Evolutionary conservation across 352 stramenopile species (phyloP).

Genomic region (Pythium diclinum): DNA sequence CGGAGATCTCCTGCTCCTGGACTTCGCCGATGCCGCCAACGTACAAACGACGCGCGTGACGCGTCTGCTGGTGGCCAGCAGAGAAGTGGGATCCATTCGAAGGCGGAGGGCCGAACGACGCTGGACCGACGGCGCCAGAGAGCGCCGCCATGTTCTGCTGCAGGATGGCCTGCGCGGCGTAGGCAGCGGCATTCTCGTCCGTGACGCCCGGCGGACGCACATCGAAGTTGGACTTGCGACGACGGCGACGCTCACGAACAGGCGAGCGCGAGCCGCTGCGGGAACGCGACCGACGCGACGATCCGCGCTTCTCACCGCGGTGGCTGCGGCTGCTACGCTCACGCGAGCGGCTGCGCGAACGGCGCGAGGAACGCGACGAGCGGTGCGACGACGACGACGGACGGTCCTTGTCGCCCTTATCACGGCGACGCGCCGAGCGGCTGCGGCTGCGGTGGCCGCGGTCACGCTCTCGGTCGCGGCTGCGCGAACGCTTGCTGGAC

Average conservation of each 20-base stretch:
- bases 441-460: constrained; percentile 8
- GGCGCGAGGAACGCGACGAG: constrained; percentile 41
- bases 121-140: constrained; percentile 53
- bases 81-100: constrained; percentile 15
- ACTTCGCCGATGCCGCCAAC: constrained; percentile 91
- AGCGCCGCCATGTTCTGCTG: constrained; percentile 81
- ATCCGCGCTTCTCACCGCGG: constrained; percentile 40
- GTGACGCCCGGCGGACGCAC: constrained; percentile 76
- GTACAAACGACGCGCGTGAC: constrained; percentile 96
- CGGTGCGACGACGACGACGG: constrained; percentile 31
- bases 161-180: constrained; percentile 78
- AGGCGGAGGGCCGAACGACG: constrained; percentile 54
- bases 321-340: constrained; percentile 35
- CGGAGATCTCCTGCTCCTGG: constrained; percentile 80
- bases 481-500: constrained; percentile 29
- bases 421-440: constrained; percentile 18
- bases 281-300: constrained; percentile 46
- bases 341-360: constrained; percentile 36
- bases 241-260: constrained; percentile 32
- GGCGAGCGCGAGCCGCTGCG: constrained; percentile 27
- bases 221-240: constrained; percentile 84
- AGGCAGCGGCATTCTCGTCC: constrained; percentile 78
- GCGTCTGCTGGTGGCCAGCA: constrained; percentile 85
- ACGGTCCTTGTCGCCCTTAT: constrained; percentile 21
- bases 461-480: constrained; percentile 32